These are phyloP conservation scores for Spiraea crenata DNA, from an alignment of 331 rosid species.

Conservation along the genomic window DNA sequence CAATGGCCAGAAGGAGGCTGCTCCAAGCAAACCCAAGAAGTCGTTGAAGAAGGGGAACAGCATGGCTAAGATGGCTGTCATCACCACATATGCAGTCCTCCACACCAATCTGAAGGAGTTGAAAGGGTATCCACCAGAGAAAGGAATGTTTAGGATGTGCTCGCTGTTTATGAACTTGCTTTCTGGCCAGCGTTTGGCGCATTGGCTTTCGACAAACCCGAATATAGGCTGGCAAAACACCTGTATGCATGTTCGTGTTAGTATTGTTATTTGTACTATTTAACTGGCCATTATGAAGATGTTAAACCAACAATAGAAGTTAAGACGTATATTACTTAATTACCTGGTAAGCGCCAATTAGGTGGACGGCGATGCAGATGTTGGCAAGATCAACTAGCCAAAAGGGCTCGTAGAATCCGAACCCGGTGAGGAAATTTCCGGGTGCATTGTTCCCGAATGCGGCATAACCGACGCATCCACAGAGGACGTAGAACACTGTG, in stretches of 20 bases:
- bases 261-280: background rate
- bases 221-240: constrained; percentile 88
- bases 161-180: constrained; percentile 62
- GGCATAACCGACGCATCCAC: constrained; percentile 87
- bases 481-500: constrained; percentile 70
- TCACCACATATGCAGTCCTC: constrained; percentile 71
- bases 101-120: constrained; percentile 76
- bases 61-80: constrained; percentile 81
- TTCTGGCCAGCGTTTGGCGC: constrained; percentile 55
- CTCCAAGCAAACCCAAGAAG: constrained; percentile 84
- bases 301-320: too few species aligned
- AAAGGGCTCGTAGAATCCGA: constrained; percentile 97
- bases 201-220: constrained; percentile 58
- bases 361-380: constrained; percentile 77
- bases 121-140: constrained; percentile 35
- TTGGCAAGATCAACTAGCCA: constrained; percentile 97
- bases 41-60: constrained; percentile 92
- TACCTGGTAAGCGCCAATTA: constrained; percentile 93
- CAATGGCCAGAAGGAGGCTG: constrained; percentile 87
- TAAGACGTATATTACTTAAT: background rate
- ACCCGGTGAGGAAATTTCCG: constrained; percentile 96
- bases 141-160: constrained; percentile 50
- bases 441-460: constrained; percentile 95
- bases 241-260: constrained; percentile 29
- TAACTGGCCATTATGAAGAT: background rate